phyloP scores from a whole-genome alignment of 306 rosid genomes.

The Sicyos baderoa region DNA sequence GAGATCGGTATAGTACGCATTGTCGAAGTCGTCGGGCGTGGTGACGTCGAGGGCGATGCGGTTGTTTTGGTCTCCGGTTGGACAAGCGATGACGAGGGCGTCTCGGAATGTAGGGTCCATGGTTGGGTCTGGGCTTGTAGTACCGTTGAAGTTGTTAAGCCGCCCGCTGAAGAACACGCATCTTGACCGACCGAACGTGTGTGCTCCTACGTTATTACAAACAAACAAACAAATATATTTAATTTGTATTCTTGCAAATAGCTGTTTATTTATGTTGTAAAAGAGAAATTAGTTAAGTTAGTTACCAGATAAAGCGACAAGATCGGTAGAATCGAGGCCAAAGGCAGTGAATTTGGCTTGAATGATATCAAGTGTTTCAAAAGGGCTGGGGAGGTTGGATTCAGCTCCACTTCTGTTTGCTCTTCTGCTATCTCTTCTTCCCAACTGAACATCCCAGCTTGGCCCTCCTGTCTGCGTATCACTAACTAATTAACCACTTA shows the following conservation, averaged over 20 bases:
- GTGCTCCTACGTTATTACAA: constrained; percentile 29
- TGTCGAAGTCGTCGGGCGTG: constrained; percentile 32
- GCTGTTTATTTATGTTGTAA: neutral
- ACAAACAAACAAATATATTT: neutral
- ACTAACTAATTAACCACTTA: neutral
- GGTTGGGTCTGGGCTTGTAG: constrained; percentile 31
- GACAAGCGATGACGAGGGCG: constrained; percentile 31
- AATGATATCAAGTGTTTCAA: neutral
- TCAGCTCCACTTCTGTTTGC: constrained; percentile 22
- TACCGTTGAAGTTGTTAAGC: constrained; percentile 23
- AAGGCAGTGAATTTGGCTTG: constrained; percentile 13
- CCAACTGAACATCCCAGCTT: constrained; percentile 24
- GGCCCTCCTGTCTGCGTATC: constrained; percentile 25
- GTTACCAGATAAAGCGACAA: constrained; percentile 28
- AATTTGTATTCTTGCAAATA: neutral
- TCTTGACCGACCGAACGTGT: constrained; percentile 38
- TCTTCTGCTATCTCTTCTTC: constrained; percentile 30
- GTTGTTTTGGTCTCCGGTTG: constrained; percentile 12
- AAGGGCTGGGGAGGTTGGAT: constrained; percentile 18
- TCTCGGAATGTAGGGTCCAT: constrained; percentile 21
- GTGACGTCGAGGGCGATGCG: constrained; percentile 28
- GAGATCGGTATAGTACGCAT: constrained; percentile 30
- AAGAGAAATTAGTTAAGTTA: neutral
- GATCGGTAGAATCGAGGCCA: constrained; percentile 27
- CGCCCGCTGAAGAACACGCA: constrained; percentile 20